A percentile compares a stretch with the other conserved stretches of the same genome.
Conservation (phyloP, 2,329 filamentous ascomycete genomes). For the Claviceps sp. region DNA sequence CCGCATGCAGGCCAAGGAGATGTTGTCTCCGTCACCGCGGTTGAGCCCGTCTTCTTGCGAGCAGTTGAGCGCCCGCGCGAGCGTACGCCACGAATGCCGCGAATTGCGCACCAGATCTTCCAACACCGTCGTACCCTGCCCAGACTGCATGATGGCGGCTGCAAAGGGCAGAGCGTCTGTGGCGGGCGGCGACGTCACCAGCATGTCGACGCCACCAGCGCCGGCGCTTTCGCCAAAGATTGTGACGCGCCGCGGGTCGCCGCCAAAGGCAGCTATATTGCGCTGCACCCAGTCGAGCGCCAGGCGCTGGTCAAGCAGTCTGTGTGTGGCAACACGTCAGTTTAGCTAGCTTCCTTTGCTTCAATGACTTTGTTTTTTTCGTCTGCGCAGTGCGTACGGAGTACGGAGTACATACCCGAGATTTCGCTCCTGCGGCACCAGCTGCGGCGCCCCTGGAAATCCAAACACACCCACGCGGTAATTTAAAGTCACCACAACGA, state of each 20-base stretch:
- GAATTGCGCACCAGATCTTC: background rate
- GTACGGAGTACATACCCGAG: background rate
- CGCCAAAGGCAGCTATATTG: slow-evolving; percentile 51
- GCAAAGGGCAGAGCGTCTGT: slow-evolving; percentile 15
- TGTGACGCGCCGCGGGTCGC: slow-evolving; percentile 48
- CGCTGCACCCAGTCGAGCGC: slow-evolving; percentile 49
- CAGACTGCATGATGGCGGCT: slow-evolving; percentile 16
- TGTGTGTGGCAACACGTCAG: background rate
- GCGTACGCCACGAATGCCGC: background rate
- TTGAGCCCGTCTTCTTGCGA: background rate
- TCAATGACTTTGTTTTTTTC: too few species aligned
- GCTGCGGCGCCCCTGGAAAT: slow-evolving; percentile 2
- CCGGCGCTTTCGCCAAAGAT: slow-evolving; percentile 11
- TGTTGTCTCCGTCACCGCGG: background rate
- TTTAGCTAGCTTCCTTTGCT: too few species aligned
- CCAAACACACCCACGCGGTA: slow-evolving; percentile 22
- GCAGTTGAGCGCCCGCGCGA: background rate
- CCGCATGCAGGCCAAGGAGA: slow-evolving; percentile 12
- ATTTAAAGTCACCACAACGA: slow-evolving; percentile 23
- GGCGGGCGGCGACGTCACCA: slow-evolving; percentile 7
- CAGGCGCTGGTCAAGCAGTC: slow-evolving; percentile 32
- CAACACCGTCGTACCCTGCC: slow-evolving; percentile 4
- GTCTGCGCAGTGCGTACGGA: background rate
- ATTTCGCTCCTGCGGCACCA: background rate
- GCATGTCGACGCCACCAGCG: background rate